Base-by-base conservation (phyloP, 345 rosid genomes). In the Brassica cretica region DNA sequence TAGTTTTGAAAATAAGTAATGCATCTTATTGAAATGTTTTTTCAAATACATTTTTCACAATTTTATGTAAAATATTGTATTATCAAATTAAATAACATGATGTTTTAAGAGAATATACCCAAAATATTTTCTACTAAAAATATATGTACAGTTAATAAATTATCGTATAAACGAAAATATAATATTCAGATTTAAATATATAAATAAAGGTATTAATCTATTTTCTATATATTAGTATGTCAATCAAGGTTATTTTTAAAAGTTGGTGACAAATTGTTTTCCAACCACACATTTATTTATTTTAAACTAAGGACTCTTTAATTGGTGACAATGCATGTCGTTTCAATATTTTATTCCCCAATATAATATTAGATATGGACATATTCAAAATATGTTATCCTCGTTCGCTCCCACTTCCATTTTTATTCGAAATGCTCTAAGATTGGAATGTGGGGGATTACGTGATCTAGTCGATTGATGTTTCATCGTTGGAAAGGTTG, bases 331-430 rank as follows among this genome's bases (percentile, higher is more conserved):
- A 33, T 65, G 8, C 49, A 15, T 65, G 19, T 18, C 70, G 15
- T 73, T 64, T 49, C 64, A 51, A 64, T 64, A 73, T 49, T 16
- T 25, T 63, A 63, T 63, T 73, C 15, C 5, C 61, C 33, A 46
- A 46, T 10, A 46, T 44, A 44, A 51, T 62, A 44, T 27, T 62
- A 61, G 27, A 72, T 64, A 18, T 12, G 21, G 19, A 6, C 66
- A 29, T 62, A 61, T 51, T 25, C 72, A 75, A 75, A 37, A 75
- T 75, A 39, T 67, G 66, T 75, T 67, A 66, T 75, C 73, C 66
- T 58, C 44, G 73, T 75, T 67, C 66, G 35, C 66, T 75, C 33
- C 78, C 72, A 75, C 78, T 75, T 39, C 29, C 46, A 67, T 27
- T 27, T 75, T 66, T 58, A 55, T 74, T 55, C 65, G 18, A 49